Conservation (phyloP, 306 rosid genomes). For the Ochetophila trinervis region DNA sequence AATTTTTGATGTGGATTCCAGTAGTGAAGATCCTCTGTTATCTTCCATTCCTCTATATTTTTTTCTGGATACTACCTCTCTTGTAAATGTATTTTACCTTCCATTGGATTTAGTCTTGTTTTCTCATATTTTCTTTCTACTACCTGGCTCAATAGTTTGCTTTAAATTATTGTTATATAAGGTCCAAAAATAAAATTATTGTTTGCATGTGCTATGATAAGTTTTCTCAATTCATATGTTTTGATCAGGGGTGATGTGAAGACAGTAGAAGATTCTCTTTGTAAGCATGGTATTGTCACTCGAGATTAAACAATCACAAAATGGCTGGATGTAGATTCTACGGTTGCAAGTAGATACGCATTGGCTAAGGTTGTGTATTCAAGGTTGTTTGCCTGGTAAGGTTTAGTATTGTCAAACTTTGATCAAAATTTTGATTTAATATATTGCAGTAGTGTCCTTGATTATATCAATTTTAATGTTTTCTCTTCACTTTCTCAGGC, state of each 20-base stretch:
- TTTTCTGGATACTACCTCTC: background rate
- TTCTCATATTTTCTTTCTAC: no score
- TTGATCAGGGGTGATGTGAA: no score
- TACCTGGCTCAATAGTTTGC: no score
- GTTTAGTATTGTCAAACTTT: conserved; percentile 6
- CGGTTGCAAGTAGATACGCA: conserved; percentile 92
- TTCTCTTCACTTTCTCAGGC: conserved; percentile 22
- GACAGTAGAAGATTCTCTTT: no score
- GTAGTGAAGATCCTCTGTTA: background rate
- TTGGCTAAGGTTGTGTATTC: conserved; percentile 91
- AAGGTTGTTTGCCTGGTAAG: conserved; percentile 95
- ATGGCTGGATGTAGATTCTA: conserved; percentile 89
- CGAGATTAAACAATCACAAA: conserved; percentile 94
- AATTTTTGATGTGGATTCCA: background rate
- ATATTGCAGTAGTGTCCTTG: no score
- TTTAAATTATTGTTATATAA: no score
- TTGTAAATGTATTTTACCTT: background rate
- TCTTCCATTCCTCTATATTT: background rate
- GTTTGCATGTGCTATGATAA: no score
- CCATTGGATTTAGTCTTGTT: background rate
- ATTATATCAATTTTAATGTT: no score
- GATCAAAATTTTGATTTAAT: no score
- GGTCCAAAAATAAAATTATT: no score
- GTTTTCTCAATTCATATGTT: no score
- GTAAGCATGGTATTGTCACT: no score